Base-by-base conservation (phyloP, 2,329 filamentous ascomycete genomes). In the Didymella segeticola region DNA sequence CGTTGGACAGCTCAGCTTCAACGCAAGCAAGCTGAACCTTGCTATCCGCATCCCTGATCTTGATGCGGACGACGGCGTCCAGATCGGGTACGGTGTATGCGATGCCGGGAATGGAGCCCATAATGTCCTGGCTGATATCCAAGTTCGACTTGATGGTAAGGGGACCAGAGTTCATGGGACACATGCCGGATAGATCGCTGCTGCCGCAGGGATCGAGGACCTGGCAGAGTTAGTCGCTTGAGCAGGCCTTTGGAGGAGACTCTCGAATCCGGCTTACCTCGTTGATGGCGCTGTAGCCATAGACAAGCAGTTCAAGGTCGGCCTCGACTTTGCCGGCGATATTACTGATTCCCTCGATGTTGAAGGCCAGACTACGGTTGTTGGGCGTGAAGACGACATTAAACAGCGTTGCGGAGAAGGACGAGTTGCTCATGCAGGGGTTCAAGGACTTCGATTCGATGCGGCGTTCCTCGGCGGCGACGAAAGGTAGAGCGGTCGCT, bases 51-150 rank as follows among this genome's bases (percentile, higher is more conserved):
- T 84, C 82, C 72, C 90, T 93, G 80, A 97, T 91, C 67, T 87
- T 88, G 67, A 97, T 86, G 67, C 84, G 86, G 45, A 96, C 89
- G 45, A 86, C 88, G 57, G 91, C 92, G 75, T 98, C 93, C 47
- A 97, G 82, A 80, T 97, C 93, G 42, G 93, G 93, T 36, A 98
- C 89, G 43, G 84, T 88, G 78, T 95, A 98, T 46, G 91, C 90
- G 69, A 97, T 93, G 42, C 83, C 85, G 53, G 93, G 93, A 67
- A 98, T 87, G 47, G 84, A 75, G 20, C 78, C 76, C 54, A 90
- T 77, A 31, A 89, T 84, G 22, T 81, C 78, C 42, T 95, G 77
- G 2, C 78, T 74, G 20, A 74, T 66, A 47, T 67, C 61, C 29
- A 93, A 72, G 67, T 89, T 89, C 69, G 91, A 91, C 45, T 85